Base-by-base conservation (phyloP, 768 basidiomycete species). In the Tulasnella sp. region DNA sequence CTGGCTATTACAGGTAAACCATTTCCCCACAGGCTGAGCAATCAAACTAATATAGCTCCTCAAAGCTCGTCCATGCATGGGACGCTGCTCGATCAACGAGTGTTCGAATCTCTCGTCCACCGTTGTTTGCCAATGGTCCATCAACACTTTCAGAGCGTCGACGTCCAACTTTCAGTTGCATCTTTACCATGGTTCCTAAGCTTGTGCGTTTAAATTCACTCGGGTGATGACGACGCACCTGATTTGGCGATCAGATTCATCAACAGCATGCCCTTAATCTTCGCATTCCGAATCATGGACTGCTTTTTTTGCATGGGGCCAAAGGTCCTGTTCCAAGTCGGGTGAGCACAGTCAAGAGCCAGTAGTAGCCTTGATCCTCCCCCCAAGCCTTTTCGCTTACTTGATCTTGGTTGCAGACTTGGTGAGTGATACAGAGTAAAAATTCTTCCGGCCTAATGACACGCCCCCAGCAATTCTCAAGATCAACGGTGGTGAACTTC, bases 261-360 rank as follows among this genome's bases (percentile, higher is more conserved):
- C 69, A 92, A 92, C 72, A 89, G 86, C 68, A 91, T 93, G 89
- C 89, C 93, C 1, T 86, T 98, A 81, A 84, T 99, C 43, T 99
- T 98, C 67, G 95, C 95, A 0, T 99, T 96, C 76, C 83, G 96
- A 30, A 89, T 96, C 68, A 91, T 94, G 2, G 94, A 98, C 69
- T 97, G 94, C 70, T 94, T 97, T 76, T 86, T 97, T 74, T 93
- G 92, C 65, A 97, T 99, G 95, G 96, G 96, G 0, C 91, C 94
- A 0, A 98, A 95, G 67, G 96, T 99, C 1, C 74, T 99, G 43
- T 99, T 99, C 76, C 96, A 99, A 80, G 90, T 99, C 56, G 95
- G 93, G 90, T 93, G 70, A 71, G 86, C 73, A 52, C 1, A 48
- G n/a, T n/a, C 49, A 26, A 11, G 38, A 21, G 55, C 52, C 56